Base-by-base conservation (phyloP, 805 yeast genomes). In the Kazachstania psychrophila region DNA sequence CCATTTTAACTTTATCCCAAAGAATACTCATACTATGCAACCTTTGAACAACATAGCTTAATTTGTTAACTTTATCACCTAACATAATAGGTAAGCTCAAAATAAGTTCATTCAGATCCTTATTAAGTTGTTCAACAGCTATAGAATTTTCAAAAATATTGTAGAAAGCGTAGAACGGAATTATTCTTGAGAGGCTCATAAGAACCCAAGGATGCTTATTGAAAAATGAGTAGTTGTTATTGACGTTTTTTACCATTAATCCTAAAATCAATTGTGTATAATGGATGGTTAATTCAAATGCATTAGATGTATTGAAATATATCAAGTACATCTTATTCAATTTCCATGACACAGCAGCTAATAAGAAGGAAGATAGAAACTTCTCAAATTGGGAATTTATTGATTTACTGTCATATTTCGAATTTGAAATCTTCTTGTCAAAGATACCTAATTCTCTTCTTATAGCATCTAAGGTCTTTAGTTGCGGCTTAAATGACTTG, bases 381-480 rank as follows among this genome's bases (percentile, higher is more conserved):
- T 40, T 43, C 23, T 56, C 56, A 28, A 55, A 48, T 20, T 36
- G 40, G 2, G 54, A 39, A 23, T 42, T 47, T 14, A 37, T 37
- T 9, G 50, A 39, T 6, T 36, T 38, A 15, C 41, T 40, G 12
- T 41, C 42, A 3, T 38, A 28, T 4, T 24, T 31, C 15, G 19
- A 11, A 6, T 28, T 24, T 6, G 20, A 20, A 3, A 47, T 16
- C 27, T 47, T 56, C 16, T 35, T 37, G 10, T 40, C 34, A 16
- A 54, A 48, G 11, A 45, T 45, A 1, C 43, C 45, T 1, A 49
- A 22, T 23, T 51, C 54, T 31, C 54, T 41, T 14, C 46, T 45
- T 4, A 55, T 41, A 2, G 56, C 51, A 17, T 58, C 58, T 17
- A 58, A 34, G 5, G 60, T 52, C 33, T 52, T 54, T 9, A 54